Base-by-base conservation (phyloP, 768 basidiomycete species). In the Scleroderma citrinum region DNA sequence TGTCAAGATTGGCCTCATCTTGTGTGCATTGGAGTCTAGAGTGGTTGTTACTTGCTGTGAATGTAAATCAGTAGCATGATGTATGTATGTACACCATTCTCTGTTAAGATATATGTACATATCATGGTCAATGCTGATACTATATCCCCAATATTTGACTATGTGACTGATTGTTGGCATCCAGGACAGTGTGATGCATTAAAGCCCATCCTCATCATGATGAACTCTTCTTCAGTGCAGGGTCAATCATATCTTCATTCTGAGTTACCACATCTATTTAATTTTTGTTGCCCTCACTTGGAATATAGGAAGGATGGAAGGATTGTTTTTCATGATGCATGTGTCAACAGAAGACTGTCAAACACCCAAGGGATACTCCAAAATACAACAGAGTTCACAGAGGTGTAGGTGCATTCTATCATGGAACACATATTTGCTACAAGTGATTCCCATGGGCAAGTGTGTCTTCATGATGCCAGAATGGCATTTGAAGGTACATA, bases 381-480 rank as follows among this genome's bases (percentile, higher is more conserved):
- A 55, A 67, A 81, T 7, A 55, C 60, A 12, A 56, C 73, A 38
- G 83, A 85, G 57, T 77, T 85, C 46, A 83, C 83, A 0, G 77
- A 78, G 35, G 77, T 83, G 5, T 75, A 81, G 55, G 82, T 75
- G 46, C 85, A 91, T 59, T 88, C 88, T 13, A 59, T 53, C 26
- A 78, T 83, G 71, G 79, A 83, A 32, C 73, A 87, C 55, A 59
- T 88, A 41, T 89, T 91, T 53, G 76, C 75, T 4, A 85, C 82
- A 3, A 78, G 81, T 48, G 83, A 87, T 53, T 68, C 59, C 11
- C 64, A 58, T 14, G 86, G 87, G 4, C 64, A 66, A 20, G 81
- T 88, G 3, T 80, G 75, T 55, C 76, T 91, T 49, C 78, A 84
- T 14, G 87, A 91, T 62, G 66, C 69, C 14, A 73, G 87, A 12